Evolutionary conservation across 257 asterid species (phyloP), one percentile per base, ranked within the genome.

Genomic region (Solanum gracilifrons): DNA sequence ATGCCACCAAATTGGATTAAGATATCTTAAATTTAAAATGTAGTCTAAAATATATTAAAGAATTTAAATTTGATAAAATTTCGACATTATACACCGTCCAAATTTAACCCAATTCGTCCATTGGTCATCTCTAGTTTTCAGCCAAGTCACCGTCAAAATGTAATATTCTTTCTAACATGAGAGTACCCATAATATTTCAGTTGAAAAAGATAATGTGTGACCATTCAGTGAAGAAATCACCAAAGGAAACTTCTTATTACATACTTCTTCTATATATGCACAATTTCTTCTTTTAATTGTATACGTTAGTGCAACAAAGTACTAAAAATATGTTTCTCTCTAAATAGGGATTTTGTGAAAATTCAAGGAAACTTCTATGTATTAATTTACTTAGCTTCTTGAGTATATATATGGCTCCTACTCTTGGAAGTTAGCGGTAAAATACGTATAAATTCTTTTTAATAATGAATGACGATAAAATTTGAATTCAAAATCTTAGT

Each of bases 301-400:
- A 80, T 1, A 46, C 15, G 39, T 46, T 46, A 46, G n/a, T 9
- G 68, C 41, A 46, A 43, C 7, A 46, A 80, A 80, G 69, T 80
- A 48, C 85, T 46, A 15, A 46, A 80, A 13, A 18, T 80, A 16
- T 48, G 41, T 18, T 80, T 80, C 85, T 80, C 37, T 43, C 41
- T 10, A 31, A 80, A 80, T 7, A 15, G 68, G 36, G 41, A 46
- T 80, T 27, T 46, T 48, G 33, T 80, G 85, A 80, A 80, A 46
- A 80, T 80, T 80, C 85, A 80, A 80, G 85, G 85, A 80, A 46
- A 46, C 68, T 80, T 80, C 68, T 71, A 4, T 68, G 18, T 7
- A 76, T 43, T 41, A 39, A 76, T 18, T 51, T 51, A 51, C 62
- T 51, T 51, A 51, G 62, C 35, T 76, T 76, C 35, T 76, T n/a